Percentiles rank a stretch among this genome's conserved stretches.
Conservation (phyloP, 2,329 filamentous ascomycete species). For the Sphaerulina vaccinii region DNA sequence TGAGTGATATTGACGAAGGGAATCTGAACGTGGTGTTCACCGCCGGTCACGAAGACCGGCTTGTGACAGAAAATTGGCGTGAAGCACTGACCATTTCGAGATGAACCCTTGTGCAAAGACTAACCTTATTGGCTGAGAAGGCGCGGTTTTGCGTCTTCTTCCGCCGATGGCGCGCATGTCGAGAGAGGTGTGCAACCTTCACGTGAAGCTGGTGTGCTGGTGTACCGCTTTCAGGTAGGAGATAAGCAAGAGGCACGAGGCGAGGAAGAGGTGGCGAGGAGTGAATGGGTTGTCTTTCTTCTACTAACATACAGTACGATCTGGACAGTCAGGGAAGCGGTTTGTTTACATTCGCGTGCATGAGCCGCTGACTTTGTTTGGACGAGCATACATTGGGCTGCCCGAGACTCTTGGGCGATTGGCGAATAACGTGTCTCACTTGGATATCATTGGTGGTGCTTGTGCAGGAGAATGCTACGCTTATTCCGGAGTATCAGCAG, state of each 20-base stretch:
- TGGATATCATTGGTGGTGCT: slow-evolving; percentile 6
- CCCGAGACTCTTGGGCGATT: background rate
- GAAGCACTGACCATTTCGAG: background rate
- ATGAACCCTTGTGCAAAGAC: slow-evolving; percentile 6
- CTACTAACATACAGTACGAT: background rate
- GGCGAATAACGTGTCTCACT: slow-evolving; percentile 9
- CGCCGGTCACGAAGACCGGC: background rate
- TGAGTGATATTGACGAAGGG: background rate
- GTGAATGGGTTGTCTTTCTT: background rate
- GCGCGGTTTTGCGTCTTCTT: background rate
- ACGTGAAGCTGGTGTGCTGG: slow-evolving; percentile 8
- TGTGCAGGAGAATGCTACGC: slow-evolving; percentile 23
- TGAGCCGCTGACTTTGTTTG: background rate
- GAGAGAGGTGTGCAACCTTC: slow-evolving; percentile 10
- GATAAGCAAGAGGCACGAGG: slow-evolving; percentile 10
- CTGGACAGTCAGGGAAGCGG: background rate
- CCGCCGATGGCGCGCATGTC: slow-evolving; percentile 10
- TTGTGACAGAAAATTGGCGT: background rate
- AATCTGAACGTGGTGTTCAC: background rate
- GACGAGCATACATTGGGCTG: too few relatives aligned
- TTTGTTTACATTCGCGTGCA: slow-evolving; percentile 10
- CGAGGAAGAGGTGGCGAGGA: slow-evolving; percentile 4
- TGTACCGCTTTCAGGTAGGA: background rate
- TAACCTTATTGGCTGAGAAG: slow-evolving; percentile 4
- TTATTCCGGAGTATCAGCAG: slow-evolving; percentile 29